These are phyloP conservation scores for Houttuynia cordata DNA, from an alignment of 164 flowering plant species.

Conservation along the genomic window DNA sequence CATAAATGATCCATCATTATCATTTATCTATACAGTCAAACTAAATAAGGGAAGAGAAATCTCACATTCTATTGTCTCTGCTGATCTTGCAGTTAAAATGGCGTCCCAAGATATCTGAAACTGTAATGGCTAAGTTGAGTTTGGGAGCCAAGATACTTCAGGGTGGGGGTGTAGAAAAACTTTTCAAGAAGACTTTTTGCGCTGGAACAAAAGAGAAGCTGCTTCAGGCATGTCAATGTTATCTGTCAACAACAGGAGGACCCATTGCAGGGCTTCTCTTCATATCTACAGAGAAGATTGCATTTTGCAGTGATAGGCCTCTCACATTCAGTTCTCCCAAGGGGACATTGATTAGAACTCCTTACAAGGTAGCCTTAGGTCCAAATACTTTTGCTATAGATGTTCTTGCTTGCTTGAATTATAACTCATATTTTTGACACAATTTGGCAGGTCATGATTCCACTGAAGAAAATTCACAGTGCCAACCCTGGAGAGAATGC, in stretches of 20 bases:
- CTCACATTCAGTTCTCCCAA: slow-evolving; percentile 20
- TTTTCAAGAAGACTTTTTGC: slow-evolving; percentile 25
- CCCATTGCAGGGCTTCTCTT: slow-evolving; percentile 52
- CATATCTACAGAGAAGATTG: slow-evolving; percentile 31
- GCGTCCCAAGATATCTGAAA: slow-evolving; percentile 32
- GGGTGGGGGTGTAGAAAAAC: slow-evolving; percentile 31
- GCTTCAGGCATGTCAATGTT: slow-evolving; percentile 37
- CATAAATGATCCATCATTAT: too few species aligned
- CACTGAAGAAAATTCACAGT: slow-evolving; percentile 25
- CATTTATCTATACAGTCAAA: background rate
- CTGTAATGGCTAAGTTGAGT: slow-evolving; percentile 36
- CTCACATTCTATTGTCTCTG: background rate
- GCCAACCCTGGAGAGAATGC: slow-evolving; percentile 24
- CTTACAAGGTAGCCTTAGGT: slow-evolving; percentile 31
- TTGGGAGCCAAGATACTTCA: slow-evolving; percentile 33
- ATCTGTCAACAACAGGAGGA: slow-evolving; percentile 42
- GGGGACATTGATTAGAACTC: slow-evolving; percentile 21
- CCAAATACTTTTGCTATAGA: too few species aligned
- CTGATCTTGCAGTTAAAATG: slow-evolving; percentile 23
- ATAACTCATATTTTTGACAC: background rate
- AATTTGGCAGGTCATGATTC: slow-evolving; percentile 31
- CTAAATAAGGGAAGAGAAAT: background rate
- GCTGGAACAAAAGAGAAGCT: slow-evolving; percentile 32
- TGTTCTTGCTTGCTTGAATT: background rate
- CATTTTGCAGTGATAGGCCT: slow-evolving; percentile 40